A percentile compares a stretch with the other conserved stretches of the same genome.
phyloP scores from a whole-genome alignment of 2,329 filamentous ascomycete genomes.

The Alternaria hordeiaustralica region DNA sequence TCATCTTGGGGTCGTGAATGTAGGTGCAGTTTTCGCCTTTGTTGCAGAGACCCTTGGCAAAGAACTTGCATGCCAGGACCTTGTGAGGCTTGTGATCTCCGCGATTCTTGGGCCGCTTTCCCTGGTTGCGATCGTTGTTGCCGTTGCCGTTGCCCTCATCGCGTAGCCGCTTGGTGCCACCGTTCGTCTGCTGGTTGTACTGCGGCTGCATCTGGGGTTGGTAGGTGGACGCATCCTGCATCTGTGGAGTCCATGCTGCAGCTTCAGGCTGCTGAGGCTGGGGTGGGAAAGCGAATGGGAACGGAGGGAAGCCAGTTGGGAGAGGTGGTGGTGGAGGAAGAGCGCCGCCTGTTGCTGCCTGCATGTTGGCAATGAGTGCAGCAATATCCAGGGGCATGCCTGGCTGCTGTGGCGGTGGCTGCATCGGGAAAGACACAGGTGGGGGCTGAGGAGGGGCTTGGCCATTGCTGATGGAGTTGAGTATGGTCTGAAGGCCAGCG shows the following conservation, averaged over 20 bases:
- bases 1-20: slow-evolving; percentile 62
- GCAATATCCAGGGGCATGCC: slow-evolving; percentile 27
- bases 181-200: slow-evolving; percentile 38
- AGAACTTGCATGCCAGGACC: slow-evolving; percentile 68
- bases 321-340: slow-evolving; percentile 33
- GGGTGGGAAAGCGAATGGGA: slow-evolving; percentile 21
- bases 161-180: slow-evolving; percentile 45
- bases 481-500: slow-evolving; percentile 35
- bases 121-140: slow-evolving; percentile 53
- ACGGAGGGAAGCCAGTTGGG: slow-evolving; percentile 27
- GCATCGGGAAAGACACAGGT: slow-evolving; percentile 15
- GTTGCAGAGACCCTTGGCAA: slow-evolving; percentile 72
- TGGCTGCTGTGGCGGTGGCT: slow-evolving; percentile 22
- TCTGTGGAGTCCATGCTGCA: slow-evolving; percentile 21
- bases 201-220: slow-evolving; percentile 19
- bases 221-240: slow-evolving; percentile 12
- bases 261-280: slow-evolving; percentile 18
- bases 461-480: slow-evolving; percentile 25
- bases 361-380: slow-evolving; percentile 34
- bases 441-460: slow-evolving; percentile 23
- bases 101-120: slow-evolving; percentile 54
- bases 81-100: slow-evolving; percentile 43
- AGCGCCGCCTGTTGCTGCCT: slow-evolving; percentile 22
- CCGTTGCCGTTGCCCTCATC: slow-evolving; percentile 37
- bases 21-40: slow-evolving; percentile 78